Base-by-base conservation (phyloP, 805 yeast species). In the Zygosaccharomyces lentus region DNA sequence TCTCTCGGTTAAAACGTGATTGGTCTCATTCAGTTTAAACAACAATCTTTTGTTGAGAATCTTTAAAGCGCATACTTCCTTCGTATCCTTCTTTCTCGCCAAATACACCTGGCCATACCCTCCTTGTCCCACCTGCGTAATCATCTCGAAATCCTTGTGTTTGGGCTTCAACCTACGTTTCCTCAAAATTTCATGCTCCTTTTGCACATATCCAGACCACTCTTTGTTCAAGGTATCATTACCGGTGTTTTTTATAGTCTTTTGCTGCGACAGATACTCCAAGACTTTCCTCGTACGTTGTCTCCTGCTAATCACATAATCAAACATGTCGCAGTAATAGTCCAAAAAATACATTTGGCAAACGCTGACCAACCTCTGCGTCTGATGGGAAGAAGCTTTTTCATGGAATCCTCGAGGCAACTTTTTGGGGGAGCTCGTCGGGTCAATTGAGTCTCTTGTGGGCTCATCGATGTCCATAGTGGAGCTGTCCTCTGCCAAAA, bases 81-180 rank as follows among this genome's bases (percentile, higher is more conserved):
- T 80, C 1, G 98, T 89, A 61, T 93, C 99, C 55, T 82, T 83
- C 73, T 93, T 93, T 55, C 90, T 78, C 1, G 99, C 97, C 51
- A 93, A 71, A 59, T 87, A 93, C n/a, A 93, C 99, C 68, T 93
- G 97, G 19, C 99, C 99, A 62, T 93, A 93, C 2, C 99, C 99
- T 61, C 99, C 99, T 71, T 93, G 99, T 10, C 99, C 99, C 26
- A 93, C 97, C 70, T 93, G 99, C 1, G 99, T 93, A 54, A 93
- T 84, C 73, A 91, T 87, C 63, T 89, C 95, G 64, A 93, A 93
- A 66, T 93, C 99, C 56, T 90, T 90, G 62, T 90, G 93, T 64
- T 84, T 87, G 29, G 97, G 96, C 66, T 88, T 87, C 48, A 88
- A 74, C 62, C 99, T 78, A 61, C 97, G 78, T 64, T 88, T 88